Base-by-base conservation (phyloP, 2,329 filamentous ascomycete genomes). In the Colletotrichum australisinense region DNA sequence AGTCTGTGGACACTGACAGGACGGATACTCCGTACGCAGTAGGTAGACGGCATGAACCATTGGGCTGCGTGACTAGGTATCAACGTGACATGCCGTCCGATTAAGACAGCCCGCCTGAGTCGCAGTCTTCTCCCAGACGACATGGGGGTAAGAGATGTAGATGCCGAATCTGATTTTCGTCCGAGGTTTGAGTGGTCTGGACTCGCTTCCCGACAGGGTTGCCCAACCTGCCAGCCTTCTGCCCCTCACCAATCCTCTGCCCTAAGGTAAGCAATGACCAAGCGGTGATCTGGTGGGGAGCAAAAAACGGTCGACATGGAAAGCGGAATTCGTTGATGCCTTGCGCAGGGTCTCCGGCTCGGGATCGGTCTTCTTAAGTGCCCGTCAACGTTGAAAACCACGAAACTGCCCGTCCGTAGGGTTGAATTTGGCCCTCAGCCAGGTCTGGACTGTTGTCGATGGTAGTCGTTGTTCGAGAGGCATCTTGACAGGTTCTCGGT, bases 141-240 rank as follows among this genome's bases (percentile, higher is more conserved):
- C 55, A 70, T 62, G 66, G 60, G 60, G 60, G 22, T n/a, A 26
- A 69, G 46, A 57, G 49, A 65, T 52, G 26, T 32, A 60, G 67
- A 66, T 65, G 60, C 60, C 60, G 60, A 26, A 35, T 38, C 6
- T 71, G 49, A 68, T 57, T 64, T 65, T 65, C 70, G 24, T 71
- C 70, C 70, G 60, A 70, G 56, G 46, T 56, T 56, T 30, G 52
- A 16, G 32, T 60, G 70, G 60, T 66, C 70, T 73, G 49, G 70
- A 73, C 56, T 66, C 65, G 46, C 35, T 26, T 59, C 28, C 28
- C 16, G 67, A 56, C 70, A 73, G 60, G 70, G 70, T 42, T 38
- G 32, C 62, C 67, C 26, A 24, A 24, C 63, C 35, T 22, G 38
- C 38, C 38, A 42, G 16, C 38, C 38, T 42, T 42, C 38, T 42